Evolutionary conservation across 2,329 filamentous ascomycete genomes (phyloP), one percentile per base, ranked within the genome.

Genomic region (Eutypa lata): DNA sequence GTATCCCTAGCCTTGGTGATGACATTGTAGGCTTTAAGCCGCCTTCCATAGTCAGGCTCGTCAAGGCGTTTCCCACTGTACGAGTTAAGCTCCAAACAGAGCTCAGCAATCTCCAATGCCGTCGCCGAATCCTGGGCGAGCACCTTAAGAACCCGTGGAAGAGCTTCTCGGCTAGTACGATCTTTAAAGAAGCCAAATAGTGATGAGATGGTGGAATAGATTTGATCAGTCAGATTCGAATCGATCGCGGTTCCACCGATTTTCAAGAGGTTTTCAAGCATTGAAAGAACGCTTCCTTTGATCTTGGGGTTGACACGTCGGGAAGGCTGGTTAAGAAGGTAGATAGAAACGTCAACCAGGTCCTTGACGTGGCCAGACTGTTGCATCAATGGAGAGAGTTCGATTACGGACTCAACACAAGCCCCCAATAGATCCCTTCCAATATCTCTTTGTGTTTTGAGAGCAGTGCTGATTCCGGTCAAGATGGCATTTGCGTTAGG

Each of bases 151-250:
- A 96, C 87, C 44, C 85, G 79, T 16, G 88, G 89, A 26, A 97
- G 73, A 1, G 90, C 79, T 56, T 86, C 78, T 51, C 94, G 82
- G 65, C 91, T 95, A 43, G 83, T 75, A 43, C 86, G 81, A 68
- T 97, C 92, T 61, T 86, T 90, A 75, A 97, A 93, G 67, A 92
- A 96, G 51, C 90, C 89, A 66, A 96, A 97, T 33, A 97, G 80
- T 0, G 89, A 86, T 3, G 89, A 87, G 10, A 94, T 73, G 0
- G 90, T 90, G 45, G 83, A 77, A 66, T 89, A 96, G 1, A 95
- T 82, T 35, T 81, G 78, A 44, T 79, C 73, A 47, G 83, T 83
- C 16, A 93, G 72, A 22, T 79, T 76, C 6, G 71, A 63, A 47
- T 88, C 78, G 54, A 80, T 76, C 47, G 79, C 71, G 10, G 80